Conservation (phyloP, 345 rosid genomes). For the Durio zibethinus region DNA sequence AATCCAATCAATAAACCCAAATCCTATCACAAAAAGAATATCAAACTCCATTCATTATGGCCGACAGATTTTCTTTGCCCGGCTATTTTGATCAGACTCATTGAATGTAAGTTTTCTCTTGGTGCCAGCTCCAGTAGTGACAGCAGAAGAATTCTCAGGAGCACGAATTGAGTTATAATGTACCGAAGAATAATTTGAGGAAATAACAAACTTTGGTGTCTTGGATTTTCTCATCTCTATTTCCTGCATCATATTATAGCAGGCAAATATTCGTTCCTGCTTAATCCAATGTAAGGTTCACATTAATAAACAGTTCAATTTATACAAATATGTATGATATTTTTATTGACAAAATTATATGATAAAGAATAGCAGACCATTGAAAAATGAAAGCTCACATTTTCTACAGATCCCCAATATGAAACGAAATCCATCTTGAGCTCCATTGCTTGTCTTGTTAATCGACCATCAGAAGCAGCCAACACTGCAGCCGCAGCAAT, state of each 20-base stretch:
- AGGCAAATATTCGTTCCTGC: conserved; percentile 60
- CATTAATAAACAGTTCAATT: conserved; percentile 9
- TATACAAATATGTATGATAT: neutral
- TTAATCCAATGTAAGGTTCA: conserved; percentile 12
- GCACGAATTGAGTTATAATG: neutral
- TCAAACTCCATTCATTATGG: conserved; percentile 16
- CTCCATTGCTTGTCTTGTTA: conserved; percentile 54
- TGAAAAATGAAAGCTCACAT: conserved; percentile 36
- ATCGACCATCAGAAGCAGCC: conserved; percentile 46
- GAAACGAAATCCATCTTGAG: conserved; percentile 46
- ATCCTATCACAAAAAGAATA: neutral
- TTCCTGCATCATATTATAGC: conserved; percentile 56
- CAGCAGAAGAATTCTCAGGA: conserved; percentile 23
- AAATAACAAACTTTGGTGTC: conserved; percentile 38
- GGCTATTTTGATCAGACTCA: conserved; percentile 33
- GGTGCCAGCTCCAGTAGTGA: conserved; percentile 36
- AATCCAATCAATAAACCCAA: conserved; percentile 28
- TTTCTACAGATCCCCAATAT: conserved; percentile 44
- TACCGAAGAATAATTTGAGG: conserved; percentile 26
- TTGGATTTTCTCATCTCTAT: conserved; percentile 42
- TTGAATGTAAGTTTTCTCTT: conserved; percentile 63
- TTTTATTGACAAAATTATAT: neutral
- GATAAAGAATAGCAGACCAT: neutral
- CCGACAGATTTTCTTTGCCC: conserved; percentile 41
- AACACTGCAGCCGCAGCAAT: conserved; percentile 74